Evolutionary conservation across 2,329 filamentous ascomycete genomes (phyloP), one percentile per base, ranked within the genome.

Genomic region (Myotisia sp.): DNA sequence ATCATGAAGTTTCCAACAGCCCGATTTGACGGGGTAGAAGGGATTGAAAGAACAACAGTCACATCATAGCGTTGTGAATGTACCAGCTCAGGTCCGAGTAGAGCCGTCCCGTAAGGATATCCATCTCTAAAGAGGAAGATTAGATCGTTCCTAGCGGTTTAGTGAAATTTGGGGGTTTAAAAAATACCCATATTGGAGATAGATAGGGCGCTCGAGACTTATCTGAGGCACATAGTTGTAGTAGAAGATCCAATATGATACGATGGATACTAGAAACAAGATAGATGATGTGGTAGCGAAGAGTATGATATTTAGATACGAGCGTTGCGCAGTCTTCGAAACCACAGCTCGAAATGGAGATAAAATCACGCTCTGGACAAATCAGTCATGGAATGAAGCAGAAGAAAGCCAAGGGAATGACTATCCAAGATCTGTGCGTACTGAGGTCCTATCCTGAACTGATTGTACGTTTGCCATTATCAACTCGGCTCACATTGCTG

Each of bases 1-100:
- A 95, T 63, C 90, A 98, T 98, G 65, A 94, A 95, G 60, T 95
- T 95, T 18, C 90, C 90, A 9, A 71, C 70, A 2, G 70, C 70
- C 14, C 80, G 59, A 49, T 98, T 98, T 2, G 67, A 58, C 0
- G 74, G 75, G 2, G 83, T 90, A 26, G 78, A 75, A 12, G 90
- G 90, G 42, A 98, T 65, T 3, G 71, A 69, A 20, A 98, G 66
- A 14, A 73, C 65, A 1, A 95, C 66, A 4, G 71, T 68, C 26
- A 98, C 70, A 54, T 95, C 85, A 64, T 98, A 98, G 30, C 76
- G 69, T 54, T 94, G 87, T 29, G 72, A 67, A 12, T 73, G 64
- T 44, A 79, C 73, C 42, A 90, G 61, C 29, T 71, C 65, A 13
- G 63, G 46, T 7, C 56, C 53, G 8, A 77, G 52, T 12, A 54